Percentiles rank a stretch among this genome's conserved stretches.
phyloP scores from a whole-genome alignment of 2,329 filamentous ascomycete species.

The Botrytis byssoidea region DNA sequence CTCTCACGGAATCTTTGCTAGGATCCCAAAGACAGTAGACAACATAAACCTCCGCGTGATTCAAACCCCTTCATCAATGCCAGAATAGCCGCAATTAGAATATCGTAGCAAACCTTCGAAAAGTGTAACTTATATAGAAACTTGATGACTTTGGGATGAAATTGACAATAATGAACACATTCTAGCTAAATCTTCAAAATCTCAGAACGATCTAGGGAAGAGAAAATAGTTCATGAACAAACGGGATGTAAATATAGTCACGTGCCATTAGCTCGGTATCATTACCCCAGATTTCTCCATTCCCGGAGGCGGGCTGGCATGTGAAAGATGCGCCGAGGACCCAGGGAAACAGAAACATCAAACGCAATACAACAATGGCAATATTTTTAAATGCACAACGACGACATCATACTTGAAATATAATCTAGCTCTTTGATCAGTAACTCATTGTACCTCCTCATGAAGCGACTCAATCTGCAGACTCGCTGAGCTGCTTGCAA shows the following conservation, averaged over 20 bases:
- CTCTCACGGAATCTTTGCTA: background rate
- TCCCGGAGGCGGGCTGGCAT: slow-evolving; percentile 15
- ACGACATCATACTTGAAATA: background rate
- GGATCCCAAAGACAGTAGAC: background rate
- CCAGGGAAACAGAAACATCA: background rate
- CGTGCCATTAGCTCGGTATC: background rate
- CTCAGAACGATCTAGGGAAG: background rate
- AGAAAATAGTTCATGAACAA: background rate
- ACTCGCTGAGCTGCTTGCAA: slow-evolving; percentile 14
- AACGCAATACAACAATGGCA: slow-evolving; percentile 12
- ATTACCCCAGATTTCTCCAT: slow-evolving; percentile 20
- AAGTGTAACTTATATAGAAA: background rate
- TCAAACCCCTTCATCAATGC: background rate
- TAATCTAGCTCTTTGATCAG: background rate
- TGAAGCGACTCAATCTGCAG: slow-evolving; percentile 13
- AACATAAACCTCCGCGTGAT: background rate
- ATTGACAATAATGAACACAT: background rate
- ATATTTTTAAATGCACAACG: background rate
- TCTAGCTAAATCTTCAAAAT: background rate
- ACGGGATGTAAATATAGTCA: background rate
- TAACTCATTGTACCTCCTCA: slow-evolving; percentile 1
- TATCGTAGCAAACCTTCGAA: background rate
- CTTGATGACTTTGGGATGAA: background rate
- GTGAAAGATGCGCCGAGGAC: slow-evolving; percentile 21
- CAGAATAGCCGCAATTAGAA: background rate